phyloP scores from a whole-genome alignment of 1,139 yeast species.

The Pichia cactophila region DNA sequence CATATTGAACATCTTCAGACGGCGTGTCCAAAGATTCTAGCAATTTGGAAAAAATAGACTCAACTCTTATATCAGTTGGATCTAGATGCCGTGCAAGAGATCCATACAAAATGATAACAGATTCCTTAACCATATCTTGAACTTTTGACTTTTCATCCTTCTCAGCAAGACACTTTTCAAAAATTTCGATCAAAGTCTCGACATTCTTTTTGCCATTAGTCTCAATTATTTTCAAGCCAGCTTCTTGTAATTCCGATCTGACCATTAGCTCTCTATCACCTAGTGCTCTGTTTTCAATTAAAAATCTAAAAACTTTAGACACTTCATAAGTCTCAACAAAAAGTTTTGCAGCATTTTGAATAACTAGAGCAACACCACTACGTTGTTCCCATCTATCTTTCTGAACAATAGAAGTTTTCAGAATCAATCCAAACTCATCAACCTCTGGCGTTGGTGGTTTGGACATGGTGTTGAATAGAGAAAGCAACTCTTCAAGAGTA shows the following conservation, averaged over 20 bases:
- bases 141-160: conserved; percentile 38
- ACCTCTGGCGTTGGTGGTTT: conserved; percentile 70
- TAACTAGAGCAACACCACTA: conserved; percentile 67
- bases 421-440: conserved; percentile 74
- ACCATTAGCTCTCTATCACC: conserved; percentile 71
- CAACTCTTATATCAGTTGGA: conserved; percentile 54
- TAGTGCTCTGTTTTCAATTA: conserved; percentile 54
- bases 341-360: conserved; percentile 50
- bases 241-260: conserved; percentile 77
- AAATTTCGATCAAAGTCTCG: conserved; percentile 67
- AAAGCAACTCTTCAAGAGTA: conserved; percentile 40
- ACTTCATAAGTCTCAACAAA: conserved; percentile 35
- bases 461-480: conserved; percentile 50
- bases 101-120: conserved; percentile 81
- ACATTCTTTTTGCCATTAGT: conserved; percentile 57
- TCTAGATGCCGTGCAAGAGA: conserved; percentile 77
- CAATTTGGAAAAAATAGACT: conserved; percentile 59
- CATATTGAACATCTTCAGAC: conserved; percentile 80
- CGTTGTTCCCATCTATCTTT: conserved; percentile 80
- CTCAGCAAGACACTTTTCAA: conserved; percentile 53
- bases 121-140: conserved; percentile 66
- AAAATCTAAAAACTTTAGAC: conserved; percentile 42
- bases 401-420: conserved; percentile 52
- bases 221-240: conserved; percentile 71
- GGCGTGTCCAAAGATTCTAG: conserved; percentile 76